Conservation (phyloP, 2,329 filamentous ascomycete species). For the Fusarium burgessii region DNA sequence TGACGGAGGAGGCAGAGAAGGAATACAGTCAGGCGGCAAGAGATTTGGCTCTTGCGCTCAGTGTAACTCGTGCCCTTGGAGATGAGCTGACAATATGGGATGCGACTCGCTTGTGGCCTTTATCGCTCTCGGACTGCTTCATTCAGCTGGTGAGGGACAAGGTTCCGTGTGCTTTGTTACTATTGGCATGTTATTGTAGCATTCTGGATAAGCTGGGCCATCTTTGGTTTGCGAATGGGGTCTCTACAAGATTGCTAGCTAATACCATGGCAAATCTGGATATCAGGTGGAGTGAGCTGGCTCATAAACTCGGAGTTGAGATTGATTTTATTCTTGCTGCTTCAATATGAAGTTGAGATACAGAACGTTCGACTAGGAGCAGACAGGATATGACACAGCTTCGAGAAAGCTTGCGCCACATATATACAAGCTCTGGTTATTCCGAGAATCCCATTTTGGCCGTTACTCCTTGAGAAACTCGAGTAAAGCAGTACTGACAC, state of each 20-base stretch:
- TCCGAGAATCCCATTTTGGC: no score
- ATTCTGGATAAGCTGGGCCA: not conserved
- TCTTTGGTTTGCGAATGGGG: not conserved
- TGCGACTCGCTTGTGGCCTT: no score
- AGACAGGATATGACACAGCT: rapidly evolving
- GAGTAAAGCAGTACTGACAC: not conserved
- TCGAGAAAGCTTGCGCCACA: rapidly evolving
- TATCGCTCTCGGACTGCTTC: no score
- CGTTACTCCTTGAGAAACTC: not conserved
- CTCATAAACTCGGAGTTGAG: rapidly evolving
- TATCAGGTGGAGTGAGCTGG: not conserved
- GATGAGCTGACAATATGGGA: no score
- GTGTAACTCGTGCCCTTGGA: no score
- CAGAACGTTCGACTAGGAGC: no score
- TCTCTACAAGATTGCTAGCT: no score
- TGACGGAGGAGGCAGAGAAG: no score
- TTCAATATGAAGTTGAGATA: not conserved
- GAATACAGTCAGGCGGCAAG: no score
- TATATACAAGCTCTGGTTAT: rapidly evolving
- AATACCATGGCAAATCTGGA: not conserved
- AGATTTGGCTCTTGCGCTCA: no score
- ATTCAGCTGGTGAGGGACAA: no score
- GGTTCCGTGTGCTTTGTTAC: no score
- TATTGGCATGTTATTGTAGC: not conserved
- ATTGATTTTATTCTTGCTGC: rapidly evolving